Conservation (phyloP, 2,329 filamentous ascomycete genomes). For the Aspergillus costaricaensis region DNA sequence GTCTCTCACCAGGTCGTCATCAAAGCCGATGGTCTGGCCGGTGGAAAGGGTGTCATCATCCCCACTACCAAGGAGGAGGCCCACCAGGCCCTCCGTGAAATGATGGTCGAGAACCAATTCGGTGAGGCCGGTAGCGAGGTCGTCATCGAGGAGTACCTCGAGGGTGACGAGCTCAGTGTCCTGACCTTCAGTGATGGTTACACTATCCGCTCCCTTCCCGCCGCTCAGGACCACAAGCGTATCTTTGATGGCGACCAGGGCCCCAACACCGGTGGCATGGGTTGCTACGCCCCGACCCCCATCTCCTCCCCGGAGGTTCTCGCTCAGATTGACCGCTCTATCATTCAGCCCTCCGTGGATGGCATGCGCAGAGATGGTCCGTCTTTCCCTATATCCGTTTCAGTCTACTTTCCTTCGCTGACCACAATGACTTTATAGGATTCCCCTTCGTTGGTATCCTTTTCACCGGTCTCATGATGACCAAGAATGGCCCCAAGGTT, state of each 20-base stretch:
- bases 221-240: slow-evolving; percentile 95
- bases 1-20: slow-evolving; percentile 79
- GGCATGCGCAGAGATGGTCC: slow-evolving; percentile 79
- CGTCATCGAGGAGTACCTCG: slow-evolving; percentile 90
- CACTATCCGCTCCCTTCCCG: slow-evolving; percentile 77
- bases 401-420: slow-evolving; percentile 54
- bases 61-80: slow-evolving; percentile 81
- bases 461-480: slow-evolving; percentile 81
- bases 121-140: slow-evolving; percentile 85
- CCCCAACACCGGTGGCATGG: slow-evolving; percentile 96
- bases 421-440: slow-evolving; percentile 23
- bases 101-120: slow-evolving; percentile 88
- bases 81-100: slow-evolving; percentile 75
- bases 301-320: slow-evolving; percentile 75
- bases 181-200: slow-evolving; percentile 90
- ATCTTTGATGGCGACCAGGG: slow-evolving; percentile 88
- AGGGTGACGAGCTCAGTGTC: slow-evolving; percentile 89
- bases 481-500: slow-evolving; percentile 73
- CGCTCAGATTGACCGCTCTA: slow-evolving; percentile 73
- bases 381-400: slow-evolving; percentile 69
- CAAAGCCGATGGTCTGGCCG: slow-evolving; percentile 89
- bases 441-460: slow-evolving; percentile 49
- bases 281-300: slow-evolving; percentile 89
- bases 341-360: slow-evolving; percentile 85
- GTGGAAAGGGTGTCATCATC: slow-evolving; percentile 93